Evolutionary conservation across 2,329 filamentous ascomycete genomes (phyloP), one percentile per base, ranked within the genome.

Genomic region (Fusarium camptoceras): DNA sequence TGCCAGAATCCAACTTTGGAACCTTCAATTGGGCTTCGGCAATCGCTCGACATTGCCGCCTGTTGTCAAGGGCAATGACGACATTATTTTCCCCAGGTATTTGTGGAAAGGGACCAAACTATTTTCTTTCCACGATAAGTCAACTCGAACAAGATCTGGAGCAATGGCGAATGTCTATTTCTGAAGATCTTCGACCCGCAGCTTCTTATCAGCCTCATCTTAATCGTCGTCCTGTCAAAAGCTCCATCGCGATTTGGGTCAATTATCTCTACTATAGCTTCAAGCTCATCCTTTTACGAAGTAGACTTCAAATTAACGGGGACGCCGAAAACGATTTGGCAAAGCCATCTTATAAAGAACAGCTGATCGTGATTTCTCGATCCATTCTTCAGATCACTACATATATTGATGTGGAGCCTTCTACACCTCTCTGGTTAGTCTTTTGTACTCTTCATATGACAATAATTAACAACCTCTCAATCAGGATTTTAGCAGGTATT

Each of bases 251-350:
- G 3, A 62, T 74, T 1, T 74, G 71, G 66, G 48, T 71, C 0
- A 70, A 71, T 14, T 71, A 66, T 24, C 66, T 74, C 5, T 74
- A 73, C 39, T 63, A 69, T 30, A 68, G 72, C 8, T 58, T 73
- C 3, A 66, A 55, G 2, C 58, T 74, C 5, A 60, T 74, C 16
- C 53, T 74, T 0, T 30, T 64, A 1, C 55, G 67, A 4, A 66
- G 63, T 4, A 65, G 65, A 14, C 47, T 72, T 6, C 72, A 47
- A 3, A 60, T 62, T 6, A 57, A 44, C 1, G 25, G 18, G 6
- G 14, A 20, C n/a, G 5, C 15, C 4, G 18, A n/a, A 1, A 14
- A 6, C 2, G 46, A 49, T 22, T 2, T 1, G 12, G 11, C 3
- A 25, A 60, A 16, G 4, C 14, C 4, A 11, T 12, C 6, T 2